Percentiles rank a stretch among this genome's conserved stretches.
These are phyloP conservation scores for Diaporthe longicolla DNA, from an alignment of 2,329 filamentous ascomycete genomes.

Conservation along the genomic window DNA sequence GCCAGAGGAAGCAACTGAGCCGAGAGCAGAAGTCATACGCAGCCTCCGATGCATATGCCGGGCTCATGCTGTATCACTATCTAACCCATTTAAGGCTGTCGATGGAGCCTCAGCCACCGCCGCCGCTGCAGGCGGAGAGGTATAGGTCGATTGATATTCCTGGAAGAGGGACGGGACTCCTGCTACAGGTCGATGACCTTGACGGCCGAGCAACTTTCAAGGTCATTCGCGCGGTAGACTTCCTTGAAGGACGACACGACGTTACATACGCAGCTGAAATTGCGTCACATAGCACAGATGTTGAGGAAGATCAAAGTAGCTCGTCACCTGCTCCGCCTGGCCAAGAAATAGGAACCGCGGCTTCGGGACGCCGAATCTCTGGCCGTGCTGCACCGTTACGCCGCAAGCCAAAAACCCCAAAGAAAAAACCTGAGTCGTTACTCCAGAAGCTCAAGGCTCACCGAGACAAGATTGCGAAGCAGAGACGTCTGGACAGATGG, in stretches of 20 bases:
- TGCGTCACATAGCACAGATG: not conserved
- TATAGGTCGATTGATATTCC: conserved; percentile 10
- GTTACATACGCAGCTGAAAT: not conserved
- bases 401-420: not conserved
- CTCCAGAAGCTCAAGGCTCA: conserved; percentile 11
- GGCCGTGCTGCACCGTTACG: not conserved
- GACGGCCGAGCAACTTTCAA: not conserved
- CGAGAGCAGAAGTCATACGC: conserved; percentile 30
- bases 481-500: conserved; percentile 6
- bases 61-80: conserved; percentile 33
- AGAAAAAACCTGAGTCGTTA: not conserved
- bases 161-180: not conserved
- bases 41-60: conserved; percentile 17
- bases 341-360: not conserved
- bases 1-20: conserved; percentile 8
- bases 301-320: not conserved
- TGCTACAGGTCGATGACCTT: conserved; percentile 12
- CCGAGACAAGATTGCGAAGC: conserved; percentile 6
- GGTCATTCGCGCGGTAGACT: not conserved
- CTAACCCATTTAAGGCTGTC: not conserved
- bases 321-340: not conserved
- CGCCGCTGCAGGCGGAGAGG: conserved; percentile 4
- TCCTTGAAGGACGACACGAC: not conserved
- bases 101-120: conserved; percentile 5
- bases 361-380: not conserved